Evolutionary conservation across 73 alveolate species (phyloP), one percentile per base, ranked within the genome.

Genomic region (Effrenium voratum): DNA sequence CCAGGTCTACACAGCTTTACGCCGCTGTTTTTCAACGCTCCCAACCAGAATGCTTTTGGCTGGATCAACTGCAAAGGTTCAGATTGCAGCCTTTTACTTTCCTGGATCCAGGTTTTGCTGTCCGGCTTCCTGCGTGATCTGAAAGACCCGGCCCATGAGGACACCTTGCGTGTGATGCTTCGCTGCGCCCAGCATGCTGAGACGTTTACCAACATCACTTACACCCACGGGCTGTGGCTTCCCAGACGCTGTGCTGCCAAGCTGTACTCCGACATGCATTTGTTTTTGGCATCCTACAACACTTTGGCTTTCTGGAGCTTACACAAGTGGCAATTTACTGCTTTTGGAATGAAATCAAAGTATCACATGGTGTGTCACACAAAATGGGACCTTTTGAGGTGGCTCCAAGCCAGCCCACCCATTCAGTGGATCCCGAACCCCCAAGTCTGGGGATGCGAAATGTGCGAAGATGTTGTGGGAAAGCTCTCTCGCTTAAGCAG

Each of bases 171-270:
- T 28, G 10, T 28, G 44, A 52, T 84, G 19, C 10, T 36, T 16
- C 16, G 2, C 12, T 43, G 81, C 0, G 57, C 93, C 40, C 2
- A 26, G 3, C 19, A 38, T 59, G 81, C 46, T 5, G 13, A 41
- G 24, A 46, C 40, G 16, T 86, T 43, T 44, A 22, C 6, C 3
- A 59, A 40, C 19, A 57, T 59, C 34, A 24, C 16, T 13, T 86
- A 86, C 60, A 30, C 4, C 26, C 94, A 86, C 59, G 94, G 82
- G 19, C n/a, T 86, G 3, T 86, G 81, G 82, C 44, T 86, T 4
- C 3, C 60, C 22, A 38, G 40, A 19, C 41, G 8, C 19, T 86
- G 94, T 34, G 94, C 66, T 19, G 50, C 45, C 24, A 82, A 34
- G 22, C 32, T 86, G 34, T 59, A 59, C 68, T 45, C 19, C 2